phyloP scores from a whole-genome alignment of 345 rosid species.

The Aegle marmelos region DNA sequence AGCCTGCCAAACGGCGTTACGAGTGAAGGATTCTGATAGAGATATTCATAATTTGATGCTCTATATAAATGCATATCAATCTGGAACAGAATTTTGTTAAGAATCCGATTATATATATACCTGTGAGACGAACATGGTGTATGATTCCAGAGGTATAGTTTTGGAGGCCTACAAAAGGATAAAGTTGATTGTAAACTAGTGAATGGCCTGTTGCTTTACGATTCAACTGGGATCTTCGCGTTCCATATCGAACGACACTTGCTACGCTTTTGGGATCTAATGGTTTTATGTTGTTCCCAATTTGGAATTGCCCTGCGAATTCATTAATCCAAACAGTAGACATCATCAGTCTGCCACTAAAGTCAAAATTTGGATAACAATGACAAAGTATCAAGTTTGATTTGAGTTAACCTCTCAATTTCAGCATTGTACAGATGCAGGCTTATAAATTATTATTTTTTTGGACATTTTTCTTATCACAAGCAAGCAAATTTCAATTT shows the following conservation, averaged over 20 bases:
- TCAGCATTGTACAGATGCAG: neutral
- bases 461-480: neutral
- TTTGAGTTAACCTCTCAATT: neutral
- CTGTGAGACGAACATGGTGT: conserved; percentile 85
- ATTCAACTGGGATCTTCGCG: conserved; percentile 24
- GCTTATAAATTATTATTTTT: neutral
- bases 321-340: neutral
- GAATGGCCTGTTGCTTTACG: conserved; percentile 56
- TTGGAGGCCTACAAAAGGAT: conserved; percentile 76
- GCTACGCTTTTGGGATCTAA: conserved; percentile 53
- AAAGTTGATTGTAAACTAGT: conserved; percentile 75
- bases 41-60: too few species aligned
- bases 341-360: neutral
- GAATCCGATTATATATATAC: conserved; percentile 24
- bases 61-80: neutral
- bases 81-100: neutral
- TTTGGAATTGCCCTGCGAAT: conserved; percentile 70
- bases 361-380: neutral
- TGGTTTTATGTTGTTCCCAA: conserved; percentile 59
- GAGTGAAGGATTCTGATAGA: neutral
- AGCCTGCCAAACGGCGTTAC: conserved; percentile 33
- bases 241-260: conserved; percentile 66
- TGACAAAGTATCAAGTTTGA: neutral
- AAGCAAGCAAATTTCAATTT: neutral
- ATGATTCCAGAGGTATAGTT: conserved; percentile 93